Conservation (phyloP, 345 rosid genomes). For the Eutrema yunnanense region DNA sequence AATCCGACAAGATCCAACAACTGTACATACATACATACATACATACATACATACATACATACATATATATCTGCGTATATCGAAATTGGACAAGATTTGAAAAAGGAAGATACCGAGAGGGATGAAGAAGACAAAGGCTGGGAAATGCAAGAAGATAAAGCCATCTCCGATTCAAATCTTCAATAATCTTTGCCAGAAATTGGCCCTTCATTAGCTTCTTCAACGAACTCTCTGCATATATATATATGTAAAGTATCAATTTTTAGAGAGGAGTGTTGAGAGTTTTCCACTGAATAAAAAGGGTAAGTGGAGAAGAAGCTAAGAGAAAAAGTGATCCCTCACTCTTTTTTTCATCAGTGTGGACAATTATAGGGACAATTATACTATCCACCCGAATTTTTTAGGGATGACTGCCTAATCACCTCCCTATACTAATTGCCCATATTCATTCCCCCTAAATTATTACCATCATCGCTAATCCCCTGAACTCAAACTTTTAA, state of each 20-base stretch:
- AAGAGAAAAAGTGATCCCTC: neutral
- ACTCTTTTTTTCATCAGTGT: constrained; percentile 1
- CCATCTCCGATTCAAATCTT: constrained; percentile 42
- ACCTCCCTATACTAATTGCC: no score
- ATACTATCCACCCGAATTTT: neutral
- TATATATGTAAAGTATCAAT: neutral
- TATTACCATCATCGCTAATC: no score
- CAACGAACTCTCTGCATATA: neutral
- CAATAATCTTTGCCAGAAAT: constrained; percentile 1
- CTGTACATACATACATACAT: neutral
- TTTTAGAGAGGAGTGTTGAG: neutral
- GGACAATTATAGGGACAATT: constrained; percentile 11
- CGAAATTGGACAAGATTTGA: neutral
- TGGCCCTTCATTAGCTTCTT: constrained; percentile 30
- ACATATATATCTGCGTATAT: neutral
- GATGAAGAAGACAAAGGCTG: constrained; percentile 33
- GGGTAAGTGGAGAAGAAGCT: constrained; percentile 16
- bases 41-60: neutral
- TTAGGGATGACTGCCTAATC: no score
- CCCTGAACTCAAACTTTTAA: no score
- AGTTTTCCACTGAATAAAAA: constrained; percentile 17
- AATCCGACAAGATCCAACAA: constrained; percentile 3
- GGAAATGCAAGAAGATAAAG: constrained; percentile 43
- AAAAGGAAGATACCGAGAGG: constrained; percentile 5
- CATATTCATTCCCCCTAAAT: no score